Percentiles rank a stretch among this genome's conserved stretches.
These are phyloP conservation scores for Mucor plumbeus DNA, from an alignment of 371 early-diverging fungal genomes.

Conservation along the genomic window DNA sequence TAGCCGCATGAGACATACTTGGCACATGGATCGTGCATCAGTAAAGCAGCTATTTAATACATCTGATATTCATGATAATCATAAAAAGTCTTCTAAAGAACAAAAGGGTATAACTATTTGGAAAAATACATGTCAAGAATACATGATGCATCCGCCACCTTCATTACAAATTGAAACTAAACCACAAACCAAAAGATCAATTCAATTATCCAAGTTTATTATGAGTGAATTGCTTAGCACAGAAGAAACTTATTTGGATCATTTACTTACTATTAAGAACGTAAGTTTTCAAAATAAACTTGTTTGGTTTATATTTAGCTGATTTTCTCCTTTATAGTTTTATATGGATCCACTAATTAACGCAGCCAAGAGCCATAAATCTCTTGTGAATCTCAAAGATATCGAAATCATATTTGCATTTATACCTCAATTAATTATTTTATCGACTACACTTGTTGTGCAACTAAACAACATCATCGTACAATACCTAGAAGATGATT, in stretches of 20 bases:
- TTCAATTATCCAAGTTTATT: slow-evolving; percentile 39
- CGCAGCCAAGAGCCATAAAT: slow-evolving; percentile 21
- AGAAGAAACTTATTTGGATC: slow-evolving; percentile 42
- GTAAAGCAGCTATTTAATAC: slow-evolving; percentile 16
- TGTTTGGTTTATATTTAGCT: background rate
- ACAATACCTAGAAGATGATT: slow-evolving; percentile 13
- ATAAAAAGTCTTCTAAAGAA: slow-evolving; percentile 23
- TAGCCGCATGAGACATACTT: slow-evolving; percentile 26
- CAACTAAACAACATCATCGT: slow-evolving; percentile 16
- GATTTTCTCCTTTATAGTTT: slow-evolving; percentile 18
- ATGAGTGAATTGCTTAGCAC: slow-evolving; percentile 40
- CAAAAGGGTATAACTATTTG: slow-evolving; percentile 21
- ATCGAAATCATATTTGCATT: slow-evolving; percentile 42
- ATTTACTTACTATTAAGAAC: slow-evolving; percentile 36
- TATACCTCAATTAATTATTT: slow-evolving; percentile 34
- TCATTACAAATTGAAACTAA: slow-evolving; percentile 14
- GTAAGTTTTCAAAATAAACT: slow-evolving; percentile 20
- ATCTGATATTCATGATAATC: slow-evolving; percentile 14
- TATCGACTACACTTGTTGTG: slow-evolving; percentile 32
- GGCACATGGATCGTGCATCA: slow-evolving; percentile 22
- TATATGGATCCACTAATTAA: slow-evolving; percentile 46
- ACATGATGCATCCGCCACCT: slow-evolving; percentile 18
- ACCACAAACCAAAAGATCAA: slow-evolving; percentile 23
- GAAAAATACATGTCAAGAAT: slow-evolving; percentile 23
- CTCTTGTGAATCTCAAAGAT: slow-evolving; percentile 34